Base-by-base conservation (phyloP, 352 stramenopile genomes). In the Phytophthora ramorum region DNA sequence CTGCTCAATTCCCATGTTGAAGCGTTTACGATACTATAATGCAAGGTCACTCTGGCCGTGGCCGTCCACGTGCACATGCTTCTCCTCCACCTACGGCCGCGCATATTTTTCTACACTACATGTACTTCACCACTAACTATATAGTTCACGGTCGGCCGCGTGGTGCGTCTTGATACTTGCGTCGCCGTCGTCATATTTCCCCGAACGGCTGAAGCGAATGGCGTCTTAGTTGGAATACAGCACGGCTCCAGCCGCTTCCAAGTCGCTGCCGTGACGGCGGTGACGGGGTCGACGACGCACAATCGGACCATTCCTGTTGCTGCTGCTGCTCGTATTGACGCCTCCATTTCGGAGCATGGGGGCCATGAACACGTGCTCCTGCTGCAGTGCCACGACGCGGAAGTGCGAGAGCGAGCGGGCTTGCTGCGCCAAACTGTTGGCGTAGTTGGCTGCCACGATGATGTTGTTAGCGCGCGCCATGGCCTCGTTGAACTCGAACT, bases 341-440 rank as follows among this genome's bases (percentile, higher is more conserved):
- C 50, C 56, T 24, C 45, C 66, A 38, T 66, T 76, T 46, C 43
- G 66, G 34, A 54, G 38, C 45, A 67, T 59, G 2, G 64, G 65
- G 7, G 65, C 65, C 75, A 78, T 76, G 43, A 66, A 68, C 24
- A 83, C 53, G 41, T 93, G 61, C 38, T 91, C 85, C n/a, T 78
- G 79, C 55, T 91, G 85, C 22, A 93, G 57, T 2, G 81, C 83
- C 26, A 85, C 49, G 22, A 92, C 72, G 46, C 85, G 85, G 52
- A 84, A 75, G 60, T 90, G 80, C 38, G 83, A 90, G 3, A 90
- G 67, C 60, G 85, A 87, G 48, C 85, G 83, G 17, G 84, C 78
- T 59, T 93, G 81, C 64, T 94, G 78, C 3, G 85, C 87, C 41
- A 96, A 66, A 19, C 76, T 75, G 52, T 93, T 85, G 4, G 85